These are phyloP conservation scores for Penicillium sp. DNA, from an alignment of 2,329 filamentous ascomycete genomes.

Conservation along the genomic window DNA sequence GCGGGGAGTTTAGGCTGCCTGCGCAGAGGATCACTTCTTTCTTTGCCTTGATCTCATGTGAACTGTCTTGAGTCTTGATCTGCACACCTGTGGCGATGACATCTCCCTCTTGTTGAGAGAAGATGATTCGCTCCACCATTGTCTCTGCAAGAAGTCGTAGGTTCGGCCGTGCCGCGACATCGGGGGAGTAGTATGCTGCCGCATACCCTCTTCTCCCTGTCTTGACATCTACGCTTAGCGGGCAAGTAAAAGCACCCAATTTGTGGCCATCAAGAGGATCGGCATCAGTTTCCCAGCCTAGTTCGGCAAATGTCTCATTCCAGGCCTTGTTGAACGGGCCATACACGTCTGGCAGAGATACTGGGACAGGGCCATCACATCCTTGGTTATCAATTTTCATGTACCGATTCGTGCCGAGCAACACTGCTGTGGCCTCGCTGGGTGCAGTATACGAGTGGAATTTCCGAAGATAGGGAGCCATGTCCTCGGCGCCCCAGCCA, in stretches of 20 bases:
- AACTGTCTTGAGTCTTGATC: slow-evolving; percentile 17
- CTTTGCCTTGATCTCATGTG: slow-evolving; percentile 28
- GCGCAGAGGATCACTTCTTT: slow-evolving; percentile 60
- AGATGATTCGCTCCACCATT: slow-evolving; percentile 46
- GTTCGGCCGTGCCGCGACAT: slow-evolving; percentile 43
- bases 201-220: slow-evolving; percentile 39
- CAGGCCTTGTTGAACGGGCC: slow-evolving; percentile 27
- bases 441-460: slow-evolving; percentile 29
- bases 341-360: slow-evolving; percentile 32
- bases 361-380: slow-evolving; percentile 17
- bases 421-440: slow-evolving; percentile 18
- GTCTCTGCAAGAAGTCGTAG: slow-evolving; percentile 49
- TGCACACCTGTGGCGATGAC: slow-evolving; percentile 20
- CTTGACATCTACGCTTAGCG: slow-evolving; percentile 34
- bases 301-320: slow-evolving; percentile 19
- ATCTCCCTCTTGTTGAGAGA: slow-evolving; percentile 32
- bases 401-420: slow-evolving; percentile 15
- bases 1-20: slow-evolving; percentile 57
- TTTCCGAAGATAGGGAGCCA: slow-evolving; percentile 53
- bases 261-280: slow-evolving; percentile 40
- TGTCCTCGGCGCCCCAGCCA: slow-evolving; percentile 44
- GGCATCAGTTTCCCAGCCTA: slow-evolving; percentile 22
- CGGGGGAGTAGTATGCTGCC: slow-evolving; percentile 41
- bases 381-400: slow-evolving; percentile 19
- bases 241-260: slow-evolving; percentile 39